phyloP scores from a whole-genome alignment of 2,329 filamentous ascomycete genomes.

The Zelopaecilomyces penicillatus region DNA sequence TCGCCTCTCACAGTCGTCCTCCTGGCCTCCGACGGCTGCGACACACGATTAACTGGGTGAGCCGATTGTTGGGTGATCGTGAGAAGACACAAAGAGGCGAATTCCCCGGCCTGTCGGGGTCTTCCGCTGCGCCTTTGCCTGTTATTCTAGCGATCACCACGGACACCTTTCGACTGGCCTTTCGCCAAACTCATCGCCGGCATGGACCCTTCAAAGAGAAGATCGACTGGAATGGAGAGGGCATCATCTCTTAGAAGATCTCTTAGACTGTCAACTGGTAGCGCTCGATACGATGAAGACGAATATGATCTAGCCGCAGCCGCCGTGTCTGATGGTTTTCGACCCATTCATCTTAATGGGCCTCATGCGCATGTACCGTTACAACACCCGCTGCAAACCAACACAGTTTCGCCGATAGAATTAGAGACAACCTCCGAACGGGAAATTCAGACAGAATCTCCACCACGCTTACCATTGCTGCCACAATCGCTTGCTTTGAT shows the following conservation, averaged over 20 bases:
- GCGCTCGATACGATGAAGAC: constrained; percentile 32
- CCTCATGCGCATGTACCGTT: constrained; percentile 16
- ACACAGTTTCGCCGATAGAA: constrained; percentile 8
- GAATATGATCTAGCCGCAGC: constrained; percentile 41
- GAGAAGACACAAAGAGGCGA: constrained; percentile 4
- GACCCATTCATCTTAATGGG: constrained; percentile 21
- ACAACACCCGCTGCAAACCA: constrained; percentile 14
- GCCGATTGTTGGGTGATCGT: background rate
- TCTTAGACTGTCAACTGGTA: constrained; percentile 25
- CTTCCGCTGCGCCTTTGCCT: constrained; percentile 4
- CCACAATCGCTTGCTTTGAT: constrained; percentile 1
- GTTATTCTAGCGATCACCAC: background rate
- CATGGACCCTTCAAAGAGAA: constrained; percentile 34
- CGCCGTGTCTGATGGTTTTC: constrained; percentile 45
- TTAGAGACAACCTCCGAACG: constrained; percentile 13
- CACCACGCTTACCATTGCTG: constrained; percentile 1
- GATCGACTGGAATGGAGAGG: constrained; percentile 31
- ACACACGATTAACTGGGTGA: background rate
- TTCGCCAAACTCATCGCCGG: constrained; percentile 11
- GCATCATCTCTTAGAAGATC: constrained; percentile 35
- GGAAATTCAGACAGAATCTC: constrained; percentile 10
- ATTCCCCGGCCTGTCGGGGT: constrained; percentile 7
- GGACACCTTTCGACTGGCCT: background rate
- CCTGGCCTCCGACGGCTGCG: background rate
- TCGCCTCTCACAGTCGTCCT: background rate